phyloP scores from a whole-genome alignment of 108 stramenopile genomes.

The Cyclotella distinguenda region DNA sequence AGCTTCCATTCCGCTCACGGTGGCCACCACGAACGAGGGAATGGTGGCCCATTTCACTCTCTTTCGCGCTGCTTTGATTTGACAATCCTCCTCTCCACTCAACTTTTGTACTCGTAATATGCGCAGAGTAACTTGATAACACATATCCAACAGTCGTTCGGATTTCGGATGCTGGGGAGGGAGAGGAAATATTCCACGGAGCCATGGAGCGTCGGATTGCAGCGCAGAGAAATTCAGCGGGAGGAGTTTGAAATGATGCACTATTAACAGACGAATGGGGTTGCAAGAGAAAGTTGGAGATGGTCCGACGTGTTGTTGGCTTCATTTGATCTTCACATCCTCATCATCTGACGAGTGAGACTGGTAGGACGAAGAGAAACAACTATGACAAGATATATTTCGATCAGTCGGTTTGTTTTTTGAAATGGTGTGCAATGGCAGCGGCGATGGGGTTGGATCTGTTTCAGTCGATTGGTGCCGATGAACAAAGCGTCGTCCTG shows the following conservation, averaged over 20 bases:
- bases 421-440: neutral
- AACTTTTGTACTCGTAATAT: constrained; percentile 21
- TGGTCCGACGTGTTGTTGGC: constrained; percentile 27
- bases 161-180: constrained; percentile 42
- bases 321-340: neutral
- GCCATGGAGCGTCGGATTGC: constrained; percentile 64
- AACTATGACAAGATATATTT: no score
- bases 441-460: neutral
- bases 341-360: constrained; percentile 2
- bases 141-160: constrained; percentile 63
- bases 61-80: constrained; percentile 53
- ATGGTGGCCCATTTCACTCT: constrained; percentile 64
- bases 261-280: neutral
- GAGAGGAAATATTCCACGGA: constrained; percentile 56
- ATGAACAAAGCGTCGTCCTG: constrained; percentile 4
- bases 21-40: constrained; percentile 69
- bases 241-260: neutral
- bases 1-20: constrained; percentile 54
- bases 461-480: neutral
- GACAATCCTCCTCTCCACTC: constrained; percentile 40
- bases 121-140: constrained; percentile 53
- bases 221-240: constrained; percentile 14
- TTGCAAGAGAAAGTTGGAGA: constrained; percentile 20
- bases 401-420: neutral
- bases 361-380: neutral